Base-by-base conservation (phyloP, 108 stramenopile genomes). In the Conticribra guillardii region DNA sequence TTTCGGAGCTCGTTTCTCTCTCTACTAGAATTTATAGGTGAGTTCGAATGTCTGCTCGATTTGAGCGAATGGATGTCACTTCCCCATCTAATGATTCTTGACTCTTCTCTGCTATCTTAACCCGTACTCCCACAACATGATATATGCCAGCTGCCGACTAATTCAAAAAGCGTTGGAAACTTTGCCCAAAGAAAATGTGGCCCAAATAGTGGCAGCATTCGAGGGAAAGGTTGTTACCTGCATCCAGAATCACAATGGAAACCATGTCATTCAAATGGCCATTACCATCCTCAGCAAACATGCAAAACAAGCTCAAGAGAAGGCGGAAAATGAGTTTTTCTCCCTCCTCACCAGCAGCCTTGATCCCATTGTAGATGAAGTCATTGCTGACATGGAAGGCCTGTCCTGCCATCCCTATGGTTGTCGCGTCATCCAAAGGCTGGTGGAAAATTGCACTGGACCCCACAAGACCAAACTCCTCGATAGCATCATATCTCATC, bases 221-320 rank as follows among this genome's bases (percentile, higher is more conserved):
- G 80, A 91, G 0, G 81, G 84, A 26, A 81, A 89, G 69, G 92
- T 89, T 32, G 75, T 94, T 31, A 77, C 73, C 29, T 93, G 90
- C 62, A 91, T 97, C 22, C 92, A 96, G 53, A 94, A 97, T 68
- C 92, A 95, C 58, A 95, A 97, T 66, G 67, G 95, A 14, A 97
- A 97, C 73, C 97, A 97, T 66, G 97, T 97, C 32, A 92, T 96
- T 54, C 97, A 97, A 74, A 97, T 95, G 69, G 88, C 89, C 67
- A 87, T 97, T 54, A 91, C 94, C 67, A 84, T 89, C 22, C 71
- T 89, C 57, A 78, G 75, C 56, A 63, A 30, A 0, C 52, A 60
- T 26, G 74, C 86, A 4, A 87, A 83, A 49, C 30, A 47, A 21
- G 73, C 76, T 7, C 51, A 60, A 19, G 73, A 72, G 4, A 29